Percentiles rank a stretch among this genome's conserved stretches.
phyloP scores from a whole-genome alignment of 1,284 basidiomycete genomes.

The Apiotrichum mycotoxinovorans region DNA sequence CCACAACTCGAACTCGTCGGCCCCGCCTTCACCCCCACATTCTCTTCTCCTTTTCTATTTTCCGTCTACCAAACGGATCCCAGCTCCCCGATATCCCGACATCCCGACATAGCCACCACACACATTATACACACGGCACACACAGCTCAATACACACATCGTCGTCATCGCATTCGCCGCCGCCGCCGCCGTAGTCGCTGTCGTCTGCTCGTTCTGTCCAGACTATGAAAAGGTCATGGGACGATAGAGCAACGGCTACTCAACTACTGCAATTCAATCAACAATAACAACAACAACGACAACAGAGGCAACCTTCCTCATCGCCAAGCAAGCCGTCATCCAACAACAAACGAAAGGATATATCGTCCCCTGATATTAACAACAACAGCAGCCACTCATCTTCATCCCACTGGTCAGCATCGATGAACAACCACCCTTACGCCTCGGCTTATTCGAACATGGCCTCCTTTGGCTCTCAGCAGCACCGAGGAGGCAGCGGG shows the following conservation, averaged over 20 bases:
- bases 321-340: background rate
- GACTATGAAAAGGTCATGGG: constrained; percentile 18
- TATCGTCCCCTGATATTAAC: background rate
- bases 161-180: background rate
- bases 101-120: too few relatives aligned
- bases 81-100: too few relatives aligned
- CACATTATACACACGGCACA: too few relatives aligned
- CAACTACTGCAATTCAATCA: background rate
- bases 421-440: constrained; percentile 37
- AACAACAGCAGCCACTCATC: background rate
- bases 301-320: background rate
- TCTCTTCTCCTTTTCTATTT: too few relatives aligned
- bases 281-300: background rate
- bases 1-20: too few relatives aligned
- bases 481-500: background rate
- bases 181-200: too few relatives aligned
- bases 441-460: constrained; percentile 40
- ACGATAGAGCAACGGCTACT: constrained; percentile 5
- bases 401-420: constrained; percentile 1
- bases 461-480: constrained; percentile 21
- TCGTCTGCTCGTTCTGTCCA: too few relatives aligned
- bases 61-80: too few relatives aligned
- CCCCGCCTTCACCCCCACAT: too few relatives aligned
- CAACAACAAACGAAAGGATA: background rate
- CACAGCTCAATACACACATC: background rate